Evolutionary conservation across 2,329 filamentous ascomycete species (phyloP), one percentile per base, ranked within the genome.

Genomic region (Raffaelea arxii): DNA sequence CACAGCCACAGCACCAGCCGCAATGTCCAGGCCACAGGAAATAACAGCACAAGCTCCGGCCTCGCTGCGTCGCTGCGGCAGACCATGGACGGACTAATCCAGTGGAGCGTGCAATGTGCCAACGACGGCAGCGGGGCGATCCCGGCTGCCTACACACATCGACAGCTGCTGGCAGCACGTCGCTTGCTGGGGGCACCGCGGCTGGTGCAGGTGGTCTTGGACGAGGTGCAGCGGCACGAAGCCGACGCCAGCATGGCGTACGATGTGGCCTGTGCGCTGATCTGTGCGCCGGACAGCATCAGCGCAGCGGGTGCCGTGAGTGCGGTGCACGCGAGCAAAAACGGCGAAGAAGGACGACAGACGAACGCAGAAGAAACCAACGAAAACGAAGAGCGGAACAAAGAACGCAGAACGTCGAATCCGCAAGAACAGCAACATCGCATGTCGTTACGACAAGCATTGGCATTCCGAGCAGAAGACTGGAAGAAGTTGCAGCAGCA

Each of bases 111-210:
- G 35, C 72, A 80, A 43, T n/a, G n/a, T n/a, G 72, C 76, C 32
- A 36, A 12, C 14, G 32, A 18, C 0, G 51, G 46, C 4, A 62
- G 74, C 30, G 77, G 74, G 48, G 66, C 67, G 25, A 75, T 75
- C 65, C 77, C 77, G 2, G 71, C 84, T 0, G 71, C 74, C 11
- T 91, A 90, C 59, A 86, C 82, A 0, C 84, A 89, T 58, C 78
- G 82, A 4, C 81, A 85, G 52, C 66, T 88, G 3, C 71, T 86
- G 9, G 71, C 74, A 0, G 78, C 74, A 0, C 62, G 78, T 30
- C 74, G 75, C 46, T 67, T 85, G 25, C 64, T 84, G 1, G 84
- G 84, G 0, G 75, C 82, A 0, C 75, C 70, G 48, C 68, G 72
- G 4, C 65, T 86, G 0, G 62, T 91, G 1, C 62, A 70, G 2